Conservation (phyloP, 2,329 filamentous ascomycete genomes). For the Diaporthe sp. region DNA sequence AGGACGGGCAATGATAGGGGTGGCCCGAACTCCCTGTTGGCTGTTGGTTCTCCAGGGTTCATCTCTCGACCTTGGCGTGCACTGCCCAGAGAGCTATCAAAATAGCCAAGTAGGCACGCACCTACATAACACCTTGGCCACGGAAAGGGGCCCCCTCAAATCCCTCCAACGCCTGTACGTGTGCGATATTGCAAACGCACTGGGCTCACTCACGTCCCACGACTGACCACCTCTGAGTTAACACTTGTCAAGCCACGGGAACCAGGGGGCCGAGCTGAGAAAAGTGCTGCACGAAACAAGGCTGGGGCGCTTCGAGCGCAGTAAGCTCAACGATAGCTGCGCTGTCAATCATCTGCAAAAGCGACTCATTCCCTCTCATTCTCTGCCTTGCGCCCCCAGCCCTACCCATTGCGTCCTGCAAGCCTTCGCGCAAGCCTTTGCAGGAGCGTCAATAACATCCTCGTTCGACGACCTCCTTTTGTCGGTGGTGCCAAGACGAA, state of each 20-base stretch:
- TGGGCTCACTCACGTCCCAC: not conserved
- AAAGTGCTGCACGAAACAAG: constrained; percentile 7
- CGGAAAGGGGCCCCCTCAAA: constrained; percentile 26
- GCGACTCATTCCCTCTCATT: not conserved
- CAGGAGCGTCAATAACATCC: not conserved
- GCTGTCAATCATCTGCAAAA: not conserved
- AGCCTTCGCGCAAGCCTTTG: not conserved
- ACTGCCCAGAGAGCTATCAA: constrained; percentile 24
- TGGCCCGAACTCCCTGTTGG: constrained; percentile 19
- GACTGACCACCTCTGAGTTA: not conserved
- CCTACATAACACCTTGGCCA: constrained; percentile 6
- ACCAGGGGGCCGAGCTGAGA: not conserved
- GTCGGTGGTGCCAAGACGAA: constrained; percentile 26
- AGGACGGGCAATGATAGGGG: constrained; percentile 13
- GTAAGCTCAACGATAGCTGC: constrained; percentile 3
- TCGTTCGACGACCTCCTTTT: constrained; percentile 24
- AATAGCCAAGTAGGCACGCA: constrained; percentile 24
- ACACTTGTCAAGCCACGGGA: not conserved
- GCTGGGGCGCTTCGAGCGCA: constrained; percentile 1
- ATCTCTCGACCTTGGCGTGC: constrained; percentile 18
- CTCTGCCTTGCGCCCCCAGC: not conserved
- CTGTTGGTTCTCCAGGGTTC: constrained; percentile 17
- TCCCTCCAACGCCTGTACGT: not conserved
- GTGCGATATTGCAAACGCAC: not conserved
- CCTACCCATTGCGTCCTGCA: constrained; percentile 8